A percentile compares a stretch with the other conserved stretches of the same genome.
Evolutionary conservation across 768 basidiomycete species (phyloP).

Genomic region (Phallus indusiatus): DNA sequence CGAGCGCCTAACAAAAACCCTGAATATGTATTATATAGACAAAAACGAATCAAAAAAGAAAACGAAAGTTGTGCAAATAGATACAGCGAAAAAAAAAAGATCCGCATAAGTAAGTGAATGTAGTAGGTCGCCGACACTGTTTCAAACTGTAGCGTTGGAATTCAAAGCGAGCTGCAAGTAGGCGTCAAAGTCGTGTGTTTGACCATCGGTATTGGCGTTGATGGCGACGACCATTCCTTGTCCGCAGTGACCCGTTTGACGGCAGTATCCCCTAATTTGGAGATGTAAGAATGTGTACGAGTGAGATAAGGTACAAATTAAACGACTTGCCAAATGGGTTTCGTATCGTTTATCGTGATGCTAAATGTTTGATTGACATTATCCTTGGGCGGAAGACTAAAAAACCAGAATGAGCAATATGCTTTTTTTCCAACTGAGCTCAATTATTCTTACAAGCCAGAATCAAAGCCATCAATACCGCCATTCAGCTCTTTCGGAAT

Average conservation of each 20-base stretch:
- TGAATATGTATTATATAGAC: too few relatives aligned
- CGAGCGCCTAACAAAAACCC: too few relatives aligned
- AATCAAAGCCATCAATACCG: conserved; percentile 39
- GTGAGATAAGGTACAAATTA: too few relatives aligned
- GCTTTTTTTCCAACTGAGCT: too few relatives aligned
- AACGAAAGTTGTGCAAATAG: too few relatives aligned
- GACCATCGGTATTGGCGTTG: not conserved
- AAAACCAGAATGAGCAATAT: too few relatives aligned
- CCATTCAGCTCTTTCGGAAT: conserved; percentile 23
- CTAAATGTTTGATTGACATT: conserved; percentile 43
- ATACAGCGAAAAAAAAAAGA: too few relatives aligned
- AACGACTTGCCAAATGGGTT: conserved; percentile 22
- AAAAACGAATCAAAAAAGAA: too few relatives aligned
- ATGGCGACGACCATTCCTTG: not conserved
- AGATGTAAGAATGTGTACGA: not conserved
- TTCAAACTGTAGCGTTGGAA: not conserved
- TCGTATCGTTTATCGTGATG: conserved; percentile 47
- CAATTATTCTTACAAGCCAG: conserved; percentile 52
- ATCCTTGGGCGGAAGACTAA: conserved; percentile 31
- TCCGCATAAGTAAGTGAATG: too few relatives aligned
- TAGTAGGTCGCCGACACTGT: too few relatives aligned
- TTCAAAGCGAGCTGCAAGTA: not conserved
- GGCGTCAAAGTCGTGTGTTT: not conserved
- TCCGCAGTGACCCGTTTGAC: not conserved
- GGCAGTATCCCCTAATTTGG: not conserved